Evolutionary conservation across 2,329 filamentous ascomycete genomes (phyloP).

Genomic region (Sporothrix brunneoviolacea): DNA sequence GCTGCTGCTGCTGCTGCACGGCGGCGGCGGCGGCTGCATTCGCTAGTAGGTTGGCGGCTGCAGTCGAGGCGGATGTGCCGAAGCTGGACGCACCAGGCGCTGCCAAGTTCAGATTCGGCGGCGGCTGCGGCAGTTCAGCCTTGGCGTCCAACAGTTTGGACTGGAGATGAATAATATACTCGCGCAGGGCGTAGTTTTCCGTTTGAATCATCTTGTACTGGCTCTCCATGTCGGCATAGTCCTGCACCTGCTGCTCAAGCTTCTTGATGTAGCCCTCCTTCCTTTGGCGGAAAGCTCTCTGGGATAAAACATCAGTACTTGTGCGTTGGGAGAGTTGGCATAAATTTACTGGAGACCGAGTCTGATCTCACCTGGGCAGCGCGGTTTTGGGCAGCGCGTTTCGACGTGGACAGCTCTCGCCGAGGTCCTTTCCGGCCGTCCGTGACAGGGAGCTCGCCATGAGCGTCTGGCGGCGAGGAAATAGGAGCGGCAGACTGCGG

Average conservation of each 20-base stretch:
- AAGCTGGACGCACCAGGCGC: not conserved
- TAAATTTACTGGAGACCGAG: too few species aligned
- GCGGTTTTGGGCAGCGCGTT: conserved; percentile 92
- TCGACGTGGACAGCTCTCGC: conserved; percentile 87
- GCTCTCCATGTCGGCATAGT: conserved; percentile 67
- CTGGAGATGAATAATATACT: conserved; percentile 89
- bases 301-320: too few species aligned
- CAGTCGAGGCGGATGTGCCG: not conserved
- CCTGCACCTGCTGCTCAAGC: conserved; percentile 86
- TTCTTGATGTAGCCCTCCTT: conserved; percentile 99
- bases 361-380: conserved; percentile 90
- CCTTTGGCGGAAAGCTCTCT: conserved; percentile 94
- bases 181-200: conserved; percentile 84
- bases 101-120: conserved; percentile 67
- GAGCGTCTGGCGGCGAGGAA: conserved; percentile 24
- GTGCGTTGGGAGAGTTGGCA: too few species aligned
- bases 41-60: conserved; percentile 12
- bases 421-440: conserved; percentile 74
- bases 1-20: conserved; percentile 10
- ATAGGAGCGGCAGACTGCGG: conserved; percentile 20
- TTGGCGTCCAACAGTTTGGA: conserved; percentile 76
- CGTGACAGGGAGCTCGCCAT: conserved; percentile 2
- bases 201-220: conserved; percentile 73
- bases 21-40: conserved; percentile 10
- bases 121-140: conserved; percentile 77